Conservation (phyloP, 176 grass and related monocot species). For the Raddia distichophylla region DNA sequence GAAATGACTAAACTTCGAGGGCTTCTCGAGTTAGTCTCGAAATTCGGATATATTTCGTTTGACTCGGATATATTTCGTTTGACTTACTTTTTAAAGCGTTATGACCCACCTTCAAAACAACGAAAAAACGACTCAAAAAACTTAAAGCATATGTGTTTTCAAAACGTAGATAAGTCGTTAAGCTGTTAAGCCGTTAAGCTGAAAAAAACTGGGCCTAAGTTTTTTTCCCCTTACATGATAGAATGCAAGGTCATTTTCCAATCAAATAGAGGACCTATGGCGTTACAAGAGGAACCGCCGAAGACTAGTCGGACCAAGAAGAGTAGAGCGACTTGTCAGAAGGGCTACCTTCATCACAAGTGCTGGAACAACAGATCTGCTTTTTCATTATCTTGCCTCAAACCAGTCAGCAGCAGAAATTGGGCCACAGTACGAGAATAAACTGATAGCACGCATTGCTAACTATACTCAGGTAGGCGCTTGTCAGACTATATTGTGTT, state of each 20-base stretch:
- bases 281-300: constrained; percentile 53
- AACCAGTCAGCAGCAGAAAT: constrained; percentile 42
- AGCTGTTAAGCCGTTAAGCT: no score
- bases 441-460: constrained; percentile 43
- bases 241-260: constrained; percentile 59
- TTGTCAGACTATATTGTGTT: constrained; percentile 7
- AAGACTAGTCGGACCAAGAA: constrained; percentile 45
- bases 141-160: no score
- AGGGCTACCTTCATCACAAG: constrained; percentile 55
- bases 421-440: constrained; percentile 45
- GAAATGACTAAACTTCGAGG: no score
- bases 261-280: constrained; percentile 58
- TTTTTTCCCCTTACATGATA: no score
- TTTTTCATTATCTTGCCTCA: constrained; percentile 39
- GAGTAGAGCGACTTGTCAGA: constrained; percentile 51
- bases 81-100: no score
- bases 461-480: constrained; percentile 59
- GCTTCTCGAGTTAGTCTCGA: no score
- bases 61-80: no score
- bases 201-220: no score
- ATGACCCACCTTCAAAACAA: no score
- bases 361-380: constrained; percentile 62
- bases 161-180: no score
- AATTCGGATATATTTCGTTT: no score
- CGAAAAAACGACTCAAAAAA: no score